Percentiles rank a stretch among this genome's conserved stretches.
These are phyloP conservation scores for Rugosomyces carneus DNA, from an alignment of 1,284 basidiomycete genomes.

Conservation along the genomic window DNA sequence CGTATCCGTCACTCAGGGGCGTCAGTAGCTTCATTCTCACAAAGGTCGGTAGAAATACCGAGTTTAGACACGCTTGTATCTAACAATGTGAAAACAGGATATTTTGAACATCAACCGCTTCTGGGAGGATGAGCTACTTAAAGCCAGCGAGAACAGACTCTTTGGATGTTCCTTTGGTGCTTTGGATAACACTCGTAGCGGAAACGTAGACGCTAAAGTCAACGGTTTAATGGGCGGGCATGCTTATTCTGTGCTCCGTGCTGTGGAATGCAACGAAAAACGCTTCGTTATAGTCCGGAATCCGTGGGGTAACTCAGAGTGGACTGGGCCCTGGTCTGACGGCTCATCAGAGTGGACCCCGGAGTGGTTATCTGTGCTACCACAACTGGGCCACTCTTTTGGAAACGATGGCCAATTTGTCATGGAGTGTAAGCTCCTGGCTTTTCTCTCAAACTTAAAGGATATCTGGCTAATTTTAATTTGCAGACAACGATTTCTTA, in stretches of 20 bases:
- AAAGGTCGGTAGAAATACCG: conserved; percentile 32
- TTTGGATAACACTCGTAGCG: conserved; percentile 27
- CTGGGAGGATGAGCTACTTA: conserved; percentile 36
- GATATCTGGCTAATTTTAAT: neutral
- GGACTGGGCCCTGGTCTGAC: conserved; percentile 49
- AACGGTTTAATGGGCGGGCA: conserved; percentile 35
- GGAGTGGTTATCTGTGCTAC: conserved; percentile 39
- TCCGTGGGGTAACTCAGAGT: conserved; percentile 43
- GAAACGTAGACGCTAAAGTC: conserved; percentile 24
- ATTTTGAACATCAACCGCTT: conserved; percentile 38
- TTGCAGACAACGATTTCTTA: conserved; percentile 42
- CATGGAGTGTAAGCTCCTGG: conserved; percentile 41
- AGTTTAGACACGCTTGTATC: neutral
- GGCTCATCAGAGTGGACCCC: conserved; percentile 46
- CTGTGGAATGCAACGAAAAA: conserved; percentile 39
- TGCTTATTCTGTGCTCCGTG: conserved; percentile 43
- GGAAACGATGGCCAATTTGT: conserved; percentile 49
- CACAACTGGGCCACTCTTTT: conserved; percentile 32
- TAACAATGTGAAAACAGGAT: conserved; percentile 24
- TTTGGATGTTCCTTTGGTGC: conserved; percentile 38
- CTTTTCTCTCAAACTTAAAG: neutral
- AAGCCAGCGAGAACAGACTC: conserved; percentile 37
- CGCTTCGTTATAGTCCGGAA: conserved; percentile 44
- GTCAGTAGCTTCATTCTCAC: too few relatives aligned
- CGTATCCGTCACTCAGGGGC: conserved; percentile 30